Evolutionary conservation across 352 stramenopile species (phyloP).

Genomic region (Pythium plurisporium): DNA sequence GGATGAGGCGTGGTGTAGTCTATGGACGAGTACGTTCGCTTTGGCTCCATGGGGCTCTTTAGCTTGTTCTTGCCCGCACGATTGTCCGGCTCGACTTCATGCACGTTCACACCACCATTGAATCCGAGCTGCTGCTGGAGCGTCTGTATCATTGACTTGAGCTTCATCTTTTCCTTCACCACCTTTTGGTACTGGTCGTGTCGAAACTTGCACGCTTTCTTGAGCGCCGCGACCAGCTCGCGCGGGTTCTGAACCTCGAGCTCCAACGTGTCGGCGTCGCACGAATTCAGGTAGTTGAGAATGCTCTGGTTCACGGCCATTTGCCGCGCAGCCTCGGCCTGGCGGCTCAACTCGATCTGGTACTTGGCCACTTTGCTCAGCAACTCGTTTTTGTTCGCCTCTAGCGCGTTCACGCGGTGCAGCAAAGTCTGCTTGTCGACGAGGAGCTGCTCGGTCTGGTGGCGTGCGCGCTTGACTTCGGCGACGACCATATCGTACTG

Average conservation of each 20-base stretch:
- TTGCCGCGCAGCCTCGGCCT: constrained; percentile 44
- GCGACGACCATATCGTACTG: constrained; percentile 54
- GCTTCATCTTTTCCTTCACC: constrained; percentile 67
- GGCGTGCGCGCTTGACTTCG: constrained; percentile 54
- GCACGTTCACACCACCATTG: not conserved
- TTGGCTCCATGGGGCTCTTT: constrained; percentile 25
- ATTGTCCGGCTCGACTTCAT: not conserved
- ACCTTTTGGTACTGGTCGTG: constrained; percentile 83
- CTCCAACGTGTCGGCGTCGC: constrained; percentile 58
- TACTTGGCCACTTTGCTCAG: constrained; percentile 72
- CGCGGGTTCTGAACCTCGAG: constrained; percentile 75
- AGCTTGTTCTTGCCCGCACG: constrained; percentile 12
- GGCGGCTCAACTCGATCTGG: constrained; percentile 64
- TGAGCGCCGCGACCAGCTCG: constrained; percentile 69
- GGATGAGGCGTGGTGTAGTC: constrained; percentile 25
- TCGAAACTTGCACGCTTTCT: constrained; percentile 78
- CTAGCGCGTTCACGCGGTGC: constrained; percentile 41
- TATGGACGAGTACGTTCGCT: constrained; percentile 19
- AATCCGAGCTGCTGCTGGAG: constrained; percentile 18
- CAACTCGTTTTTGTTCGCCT: constrained; percentile 50
- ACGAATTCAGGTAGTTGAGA: constrained; percentile 65
- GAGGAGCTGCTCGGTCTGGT: constrained; percentile 60
- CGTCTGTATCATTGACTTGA: constrained; percentile 65
- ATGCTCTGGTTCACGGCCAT: constrained; percentile 70
- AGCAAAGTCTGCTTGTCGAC: constrained; percentile 57